A percentile compares a stretch with the other conserved stretches of the same genome.
phyloP scores from a whole-genome alignment of 495 filamentous ascomycete genomes.

The Penicillium malachiteum region DNA sequence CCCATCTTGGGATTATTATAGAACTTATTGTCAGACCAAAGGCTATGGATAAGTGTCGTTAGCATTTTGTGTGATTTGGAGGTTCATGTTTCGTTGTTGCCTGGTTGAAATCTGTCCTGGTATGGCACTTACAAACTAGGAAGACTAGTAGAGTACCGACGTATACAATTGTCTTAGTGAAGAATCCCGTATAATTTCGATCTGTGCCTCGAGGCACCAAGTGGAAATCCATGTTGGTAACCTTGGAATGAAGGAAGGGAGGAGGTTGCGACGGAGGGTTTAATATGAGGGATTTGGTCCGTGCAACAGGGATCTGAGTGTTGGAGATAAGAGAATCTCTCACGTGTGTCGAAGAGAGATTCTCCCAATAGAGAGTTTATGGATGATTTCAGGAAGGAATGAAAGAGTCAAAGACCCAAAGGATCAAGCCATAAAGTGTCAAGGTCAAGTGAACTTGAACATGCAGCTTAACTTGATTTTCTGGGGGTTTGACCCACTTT shows the following conservation, averaged over 20 bases:
- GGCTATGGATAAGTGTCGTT: constrained; percentile 45
- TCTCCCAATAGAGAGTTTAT: background rate
- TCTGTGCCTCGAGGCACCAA: constrained; percentile 43
- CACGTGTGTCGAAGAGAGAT: background rate
- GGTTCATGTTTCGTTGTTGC: background rate
- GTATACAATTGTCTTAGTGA: constrained; percentile 58
- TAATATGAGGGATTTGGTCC: constrained; percentile 5
- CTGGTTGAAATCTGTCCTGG: background rate
- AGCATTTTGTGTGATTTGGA: background rate
- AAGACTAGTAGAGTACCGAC: constrained; percentile 55
- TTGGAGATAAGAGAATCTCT: background rate
- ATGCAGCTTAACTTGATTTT: background rate
- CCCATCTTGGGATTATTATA: constrained; percentile 76
- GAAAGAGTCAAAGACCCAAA: background rate
- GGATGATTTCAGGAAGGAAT: background rate
- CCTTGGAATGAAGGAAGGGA: background rate
- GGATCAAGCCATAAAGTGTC: background rate
- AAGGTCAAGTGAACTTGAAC: constrained; percentile 1
- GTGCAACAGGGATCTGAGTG: constrained; percentile 9
- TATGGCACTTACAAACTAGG: constrained; percentile 54
- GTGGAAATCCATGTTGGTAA: constrained; percentile 40
- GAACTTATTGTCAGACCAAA: constrained; percentile 73
- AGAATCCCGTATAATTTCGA: constrained; percentile 47
- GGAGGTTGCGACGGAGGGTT: constrained; percentile 7
- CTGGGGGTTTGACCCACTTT: background rate